A percentile compares a stretch with the other conserved stretches of the same genome.
phyloP scores from a whole-genome alignment of 176 grass and related monocot genomes.

The Musa beccarii region DNA sequence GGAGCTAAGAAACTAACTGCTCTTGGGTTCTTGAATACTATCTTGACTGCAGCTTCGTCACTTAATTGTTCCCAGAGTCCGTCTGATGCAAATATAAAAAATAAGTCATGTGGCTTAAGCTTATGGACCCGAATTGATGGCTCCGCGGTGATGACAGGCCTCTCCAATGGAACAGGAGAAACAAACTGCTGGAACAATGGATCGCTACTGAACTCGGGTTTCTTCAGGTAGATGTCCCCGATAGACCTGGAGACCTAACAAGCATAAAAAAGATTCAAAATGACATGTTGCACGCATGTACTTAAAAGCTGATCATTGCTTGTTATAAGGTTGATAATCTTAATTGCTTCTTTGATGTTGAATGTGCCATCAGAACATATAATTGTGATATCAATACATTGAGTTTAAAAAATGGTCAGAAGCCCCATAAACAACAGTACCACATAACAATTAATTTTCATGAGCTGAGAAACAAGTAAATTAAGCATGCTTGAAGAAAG shows the following conservation, averaged over 20 bases:
- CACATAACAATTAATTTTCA: too few relatives aligned
- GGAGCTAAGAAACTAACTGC: background rate
- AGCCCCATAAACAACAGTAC: too few relatives aligned
- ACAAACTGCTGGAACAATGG: slow-evolving; percentile 9
- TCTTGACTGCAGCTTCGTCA: slow-evolving; percentile 4
- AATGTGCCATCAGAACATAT: too few relatives aligned
- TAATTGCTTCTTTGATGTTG: too few relatives aligned
- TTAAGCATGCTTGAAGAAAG: too few relatives aligned
- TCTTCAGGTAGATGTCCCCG: slow-evolving; percentile 7
- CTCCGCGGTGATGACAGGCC: slow-evolving; percentile 4
- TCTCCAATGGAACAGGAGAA: slow-evolving; percentile 3
- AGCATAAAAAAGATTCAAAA: background rate
- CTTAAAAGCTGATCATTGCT: background rate
- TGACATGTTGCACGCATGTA: background rate
- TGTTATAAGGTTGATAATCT: too few relatives aligned
- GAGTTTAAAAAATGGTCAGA: too few relatives aligned
- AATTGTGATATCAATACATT: too few relatives aligned
- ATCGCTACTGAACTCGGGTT: slow-evolving; percentile 5
- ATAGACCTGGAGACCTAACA: slow-evolving; percentile 9
- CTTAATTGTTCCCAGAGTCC: slow-evolving; percentile 7
- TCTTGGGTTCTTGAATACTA: slow-evolving; percentile 13
- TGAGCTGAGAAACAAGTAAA: too few relatives aligned
- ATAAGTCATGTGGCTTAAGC: slow-evolving; percentile 7
- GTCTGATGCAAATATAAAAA: slow-evolving; percentile 12
- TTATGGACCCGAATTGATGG: slow-evolving; percentile 1